Evolutionary conservation across 768 basidiomycete species (phyloP).

Genomic region (Baorangia bicolor): DNA sequence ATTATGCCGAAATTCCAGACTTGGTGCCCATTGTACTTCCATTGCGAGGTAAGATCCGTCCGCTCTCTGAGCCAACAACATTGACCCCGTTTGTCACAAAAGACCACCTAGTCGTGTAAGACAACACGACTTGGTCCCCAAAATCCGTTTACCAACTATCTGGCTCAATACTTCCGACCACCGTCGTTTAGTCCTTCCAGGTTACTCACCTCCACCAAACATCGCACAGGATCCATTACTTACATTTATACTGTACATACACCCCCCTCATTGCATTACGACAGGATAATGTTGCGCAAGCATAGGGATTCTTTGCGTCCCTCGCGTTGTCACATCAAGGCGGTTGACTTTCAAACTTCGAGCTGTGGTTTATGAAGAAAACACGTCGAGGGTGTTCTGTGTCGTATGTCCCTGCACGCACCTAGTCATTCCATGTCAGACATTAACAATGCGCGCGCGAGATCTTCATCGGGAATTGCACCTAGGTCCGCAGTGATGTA

Average conservation of each 20-base stretch:
- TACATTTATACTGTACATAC: slow-evolving; percentile 29
- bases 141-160: background rate
- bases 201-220: slow-evolving; percentile 8
- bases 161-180: slow-evolving; percentile 4
- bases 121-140: background rate
- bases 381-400: slow-evolving; percentile 17
- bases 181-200: background rate
- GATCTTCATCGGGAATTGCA: slow-evolving; percentile 28
- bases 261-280: slow-evolving; percentile 24
- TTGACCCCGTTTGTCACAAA: slow-evolving; percentile 11
- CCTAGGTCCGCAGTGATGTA: slow-evolving; percentile 26
- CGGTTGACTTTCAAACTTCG: background rate
- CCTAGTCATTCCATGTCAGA: slow-evolving; percentile 1
- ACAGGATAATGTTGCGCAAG: slow-evolving; percentile 8
- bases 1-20: slow-evolving; percentile 78
- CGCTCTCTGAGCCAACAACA: background rate
- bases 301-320: slow-evolving; percentile 14
- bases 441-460: slow-evolving; percentile 17
- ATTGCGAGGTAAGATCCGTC: slow-evolving; percentile 58
- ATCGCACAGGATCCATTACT: slow-evolving; percentile 22
- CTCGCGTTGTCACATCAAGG: slow-evolving; percentile 9
- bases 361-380: slow-evolving; percentile 23
- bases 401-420: slow-evolving; percentile 12
- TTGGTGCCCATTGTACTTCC: slow-evolving; percentile 70
- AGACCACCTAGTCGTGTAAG: slow-evolving; percentile 32